Evolutionary conservation across 73 alveolate genomes (phyloP).

Genomic region (Symbiodinium pilosum): DNA sequence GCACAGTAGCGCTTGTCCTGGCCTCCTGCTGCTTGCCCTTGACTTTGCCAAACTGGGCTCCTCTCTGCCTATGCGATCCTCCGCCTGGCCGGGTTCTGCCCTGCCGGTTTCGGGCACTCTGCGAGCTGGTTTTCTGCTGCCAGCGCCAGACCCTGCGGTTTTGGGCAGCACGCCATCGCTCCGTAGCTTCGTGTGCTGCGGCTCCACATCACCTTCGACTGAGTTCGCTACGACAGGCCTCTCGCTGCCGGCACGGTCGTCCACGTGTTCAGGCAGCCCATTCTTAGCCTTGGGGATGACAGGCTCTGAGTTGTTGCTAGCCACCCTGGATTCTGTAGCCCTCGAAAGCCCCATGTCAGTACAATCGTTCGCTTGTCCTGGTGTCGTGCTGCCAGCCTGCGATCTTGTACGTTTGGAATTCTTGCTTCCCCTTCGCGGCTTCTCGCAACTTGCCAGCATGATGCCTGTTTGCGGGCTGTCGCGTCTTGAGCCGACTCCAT

Average conservation of each 20-base stretch:
- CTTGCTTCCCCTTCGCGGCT: not conserved
- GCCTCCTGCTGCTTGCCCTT: not conserved
- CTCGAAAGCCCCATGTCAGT: not conserved
- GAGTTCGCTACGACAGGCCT: slow-evolving; percentile 8
- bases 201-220: not conserved
- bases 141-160: not conserved
- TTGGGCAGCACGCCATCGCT: not conserved
- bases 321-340: not conserved
- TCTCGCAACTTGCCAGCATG: not conserved
- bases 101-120: not conserved
- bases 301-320: not conserved
- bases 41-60: not conserved
- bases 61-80: no score
- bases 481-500: not conserved
- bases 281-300: not conserved
- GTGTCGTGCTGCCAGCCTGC: not conserved
- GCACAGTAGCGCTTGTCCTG: not conserved
- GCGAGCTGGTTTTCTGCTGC: not conserved
- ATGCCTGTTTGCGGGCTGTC: not conserved
- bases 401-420: not conserved
- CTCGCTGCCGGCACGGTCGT: not conserved
- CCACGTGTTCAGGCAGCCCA: not conserved
- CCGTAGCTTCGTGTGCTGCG: not conserved
- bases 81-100: not conserved
- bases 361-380: slow-evolving; percentile 6